Conservation (phyloP, 345 rosid genomes). For the Stellera chamaejasme region DNA sequence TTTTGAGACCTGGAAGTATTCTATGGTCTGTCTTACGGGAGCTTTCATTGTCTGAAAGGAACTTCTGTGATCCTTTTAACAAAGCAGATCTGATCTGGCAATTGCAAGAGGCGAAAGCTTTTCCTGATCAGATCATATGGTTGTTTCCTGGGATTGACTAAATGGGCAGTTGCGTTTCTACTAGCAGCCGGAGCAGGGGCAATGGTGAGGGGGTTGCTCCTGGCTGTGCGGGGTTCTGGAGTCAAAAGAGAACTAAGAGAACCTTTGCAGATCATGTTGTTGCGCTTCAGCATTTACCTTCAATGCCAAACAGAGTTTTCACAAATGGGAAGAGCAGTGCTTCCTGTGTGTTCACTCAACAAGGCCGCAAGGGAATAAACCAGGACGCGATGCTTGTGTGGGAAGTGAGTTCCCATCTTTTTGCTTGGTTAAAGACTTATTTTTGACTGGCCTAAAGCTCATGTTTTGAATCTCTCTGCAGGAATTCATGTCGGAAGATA, state of each 20-base stretch:
- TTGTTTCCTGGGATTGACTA: conserved; percentile 31
- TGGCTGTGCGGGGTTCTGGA: conserved; percentile 51
- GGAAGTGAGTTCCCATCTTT: conserved; percentile 67
- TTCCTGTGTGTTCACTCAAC: conserved; percentile 94
- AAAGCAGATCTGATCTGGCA: conserved; percentile 34
- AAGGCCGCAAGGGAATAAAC: conserved; percentile 94
- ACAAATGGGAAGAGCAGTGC: conserved; percentile 74
- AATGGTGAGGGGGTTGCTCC: conserved; percentile 54
- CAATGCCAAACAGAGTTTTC: conserved; percentile 67
- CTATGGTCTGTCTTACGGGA: conserved; percentile 29
- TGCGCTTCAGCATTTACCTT: conserved; percentile 55
- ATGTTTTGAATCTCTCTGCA: conserved; percentile 22
- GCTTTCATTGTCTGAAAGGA: conserved; percentile 28
- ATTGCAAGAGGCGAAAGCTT: conserved; percentile 24
- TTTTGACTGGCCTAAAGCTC: conserved; percentile 4
- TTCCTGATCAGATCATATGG: conserved; percentile 20
- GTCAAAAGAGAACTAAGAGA: conserved; percentile 63
- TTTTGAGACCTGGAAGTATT: conserved; percentile 21
- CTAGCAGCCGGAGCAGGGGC: conserved; percentile 72
- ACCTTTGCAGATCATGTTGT: conserved; percentile 58
- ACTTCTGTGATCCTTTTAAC: conserved; percentile 11
- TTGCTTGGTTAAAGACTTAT: conserved; percentile 12
- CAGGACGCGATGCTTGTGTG: conserved; percentile 99
- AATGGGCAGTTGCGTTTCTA: conserved; percentile 95
- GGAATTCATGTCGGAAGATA: conserved; percentile 92